Percentiles rank a stretch among this genome's conserved stretches.
Evolutionary conservation across 306 rosid species (phyloP).

Genomic region (Luffa aegyptiaca): DNA sequence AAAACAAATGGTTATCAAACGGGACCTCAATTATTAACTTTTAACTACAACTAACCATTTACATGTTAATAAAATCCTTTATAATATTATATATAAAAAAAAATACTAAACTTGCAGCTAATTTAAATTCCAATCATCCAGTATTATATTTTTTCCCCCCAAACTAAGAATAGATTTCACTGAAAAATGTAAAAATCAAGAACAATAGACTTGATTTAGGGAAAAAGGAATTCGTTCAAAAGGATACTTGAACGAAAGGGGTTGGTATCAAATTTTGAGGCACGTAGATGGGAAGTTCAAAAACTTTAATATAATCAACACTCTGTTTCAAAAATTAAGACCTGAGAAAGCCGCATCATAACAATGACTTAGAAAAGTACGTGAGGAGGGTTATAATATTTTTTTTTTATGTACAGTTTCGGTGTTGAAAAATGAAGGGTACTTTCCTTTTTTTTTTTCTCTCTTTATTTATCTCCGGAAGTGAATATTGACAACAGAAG

Average conservation of each 20-base stretch:
- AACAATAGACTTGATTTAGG: background rate
- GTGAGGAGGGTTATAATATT: background rate
- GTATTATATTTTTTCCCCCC: background rate
- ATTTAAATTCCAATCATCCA: background rate
- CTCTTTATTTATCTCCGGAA: conserved; percentile 45
- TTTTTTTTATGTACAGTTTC: background rate
- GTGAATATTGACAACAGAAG: conserved; percentile 85
- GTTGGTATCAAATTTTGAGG: background rate
- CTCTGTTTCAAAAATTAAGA: background rate
- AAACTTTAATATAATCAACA: background rate
- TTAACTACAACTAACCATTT: too few species aligned
- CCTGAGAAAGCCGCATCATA: background rate
- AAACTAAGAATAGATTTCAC: background rate
- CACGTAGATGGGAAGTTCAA: background rate
- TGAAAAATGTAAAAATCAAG: too few species aligned
- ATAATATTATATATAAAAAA: background rate
- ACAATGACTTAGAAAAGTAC: background rate
- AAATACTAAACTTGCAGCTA: too few species aligned
- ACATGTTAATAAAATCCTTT: background rate
- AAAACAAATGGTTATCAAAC: too few species aligned
- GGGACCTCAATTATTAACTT: too few species aligned
- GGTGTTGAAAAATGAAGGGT: background rate
- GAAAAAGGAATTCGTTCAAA: background rate
- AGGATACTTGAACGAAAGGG: too few species aligned
- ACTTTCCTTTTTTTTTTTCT: background rate